Conservation (phyloP, 495 filamentous ascomycete species). For the Lasiosphaeria hispida region DNA sequence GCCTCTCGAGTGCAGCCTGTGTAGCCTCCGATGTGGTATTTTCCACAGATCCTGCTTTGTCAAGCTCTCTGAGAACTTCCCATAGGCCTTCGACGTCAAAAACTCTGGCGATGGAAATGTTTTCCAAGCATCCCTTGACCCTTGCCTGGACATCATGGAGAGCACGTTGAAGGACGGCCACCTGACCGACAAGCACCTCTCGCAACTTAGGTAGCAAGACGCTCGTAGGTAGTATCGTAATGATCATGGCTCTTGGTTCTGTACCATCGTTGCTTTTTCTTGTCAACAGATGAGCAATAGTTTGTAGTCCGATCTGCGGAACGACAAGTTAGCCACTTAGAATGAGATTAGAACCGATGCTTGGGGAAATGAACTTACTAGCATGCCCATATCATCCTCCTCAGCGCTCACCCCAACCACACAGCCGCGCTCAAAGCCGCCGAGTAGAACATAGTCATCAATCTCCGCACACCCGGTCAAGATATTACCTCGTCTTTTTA, state of each 20-base stretch:
- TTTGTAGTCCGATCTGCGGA: slow-evolving; percentile 39
- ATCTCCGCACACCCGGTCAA: slow-evolving; percentile 42
- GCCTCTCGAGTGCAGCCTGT: neutral
- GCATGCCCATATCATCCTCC: slow-evolving; percentile 35
- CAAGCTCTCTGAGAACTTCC: slow-evolving; percentile 53
- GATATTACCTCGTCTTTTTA: slow-evolving; percentile 18
- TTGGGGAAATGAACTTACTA: slow-evolving; percentile 32
- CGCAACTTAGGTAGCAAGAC: slow-evolving; percentile 35
- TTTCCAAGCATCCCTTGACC: slow-evolving; percentile 43
- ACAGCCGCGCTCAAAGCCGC: slow-evolving; percentile 45
- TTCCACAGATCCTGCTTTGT: neutral
- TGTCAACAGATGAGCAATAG: slow-evolving; percentile 27
- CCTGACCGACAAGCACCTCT: slow-evolving; percentile 30
- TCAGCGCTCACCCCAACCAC: slow-evolving; percentile 51
- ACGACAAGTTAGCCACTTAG: neutral
- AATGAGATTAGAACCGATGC: neutral
- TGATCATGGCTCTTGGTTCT: slow-evolving; percentile 27
- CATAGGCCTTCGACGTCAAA: slow-evolving; percentile 59
- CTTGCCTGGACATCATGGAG: slow-evolving; percentile 10
- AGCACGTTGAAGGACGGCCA: slow-evolving; percentile 15
- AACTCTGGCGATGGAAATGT: slow-evolving; percentile 53
- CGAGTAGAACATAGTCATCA: slow-evolving; percentile 43
- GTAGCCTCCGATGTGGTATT: neutral
- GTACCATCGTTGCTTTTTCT: neutral
- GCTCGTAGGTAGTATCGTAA: slow-evolving; percentile 35